Conservation (phyloP, 345 rosid species). For the Cardamine resedifolia region DNA sequence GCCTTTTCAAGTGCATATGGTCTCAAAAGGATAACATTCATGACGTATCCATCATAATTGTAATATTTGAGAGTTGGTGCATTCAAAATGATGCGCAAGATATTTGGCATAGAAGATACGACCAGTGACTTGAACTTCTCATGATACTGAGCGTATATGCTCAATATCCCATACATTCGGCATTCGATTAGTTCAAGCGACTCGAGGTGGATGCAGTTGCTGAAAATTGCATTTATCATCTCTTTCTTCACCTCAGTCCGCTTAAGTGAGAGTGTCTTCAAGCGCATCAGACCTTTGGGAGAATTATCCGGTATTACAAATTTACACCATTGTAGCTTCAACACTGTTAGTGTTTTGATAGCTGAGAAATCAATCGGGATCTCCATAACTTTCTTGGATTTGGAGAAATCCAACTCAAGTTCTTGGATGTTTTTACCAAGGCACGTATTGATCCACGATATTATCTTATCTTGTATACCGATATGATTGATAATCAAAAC, state of each 20-base stretch:
- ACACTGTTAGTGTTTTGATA: too few relatives aligned
- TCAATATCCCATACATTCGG: background rate
- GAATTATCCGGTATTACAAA: too few relatives aligned
- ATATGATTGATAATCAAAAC: too few relatives aligned
- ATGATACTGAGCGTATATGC: background rate
- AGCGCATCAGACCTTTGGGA: background rate
- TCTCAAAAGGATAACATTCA: background rate
- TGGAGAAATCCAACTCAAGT: too few relatives aligned
- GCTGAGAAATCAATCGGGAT: too few relatives aligned
- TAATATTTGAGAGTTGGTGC: conserved; percentile 17
- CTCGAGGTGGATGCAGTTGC: conserved; percentile 3
- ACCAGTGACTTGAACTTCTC: conserved; percentile 7
- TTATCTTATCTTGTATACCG: too few relatives aligned
- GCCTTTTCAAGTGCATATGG: background rate
- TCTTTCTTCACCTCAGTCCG: background rate
- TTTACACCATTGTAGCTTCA: too few relatives aligned
- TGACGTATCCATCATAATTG: conserved; percentile 23
- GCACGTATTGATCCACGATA: too few relatives aligned
- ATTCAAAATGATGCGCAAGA: background rate
- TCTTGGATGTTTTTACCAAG: too few relatives aligned
- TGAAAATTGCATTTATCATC: conserved; percentile 5
- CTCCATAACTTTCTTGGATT: too few relatives aligned
- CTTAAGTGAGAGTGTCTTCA: conserved; percentile 8
- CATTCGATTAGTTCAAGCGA: too few relatives aligned
- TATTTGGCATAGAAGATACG: too few relatives aligned